Evolutionary conservation across 805 yeast genomes (phyloP), one percentile per base, ranked within the genome.

Genomic region (Ascoidea tarda): DNA sequence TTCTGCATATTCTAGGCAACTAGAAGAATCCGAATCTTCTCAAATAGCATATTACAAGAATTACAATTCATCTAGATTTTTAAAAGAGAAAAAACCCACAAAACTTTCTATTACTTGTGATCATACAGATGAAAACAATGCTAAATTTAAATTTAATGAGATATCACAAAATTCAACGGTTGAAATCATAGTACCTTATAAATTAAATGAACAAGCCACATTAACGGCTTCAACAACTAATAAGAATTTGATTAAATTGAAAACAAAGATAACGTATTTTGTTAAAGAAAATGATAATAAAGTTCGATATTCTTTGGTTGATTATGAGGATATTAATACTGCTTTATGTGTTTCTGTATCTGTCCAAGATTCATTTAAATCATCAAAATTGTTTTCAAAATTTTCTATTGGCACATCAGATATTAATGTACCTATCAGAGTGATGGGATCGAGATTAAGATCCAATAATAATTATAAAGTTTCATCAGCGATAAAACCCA

Each of bases 291-390:
- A 62, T 50, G 57, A 60, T 59, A 21, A 21, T 21, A 21, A 21
- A 21, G 28, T 21, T 21, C 28, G 28, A 21, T 49, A 48, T 46
- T 50, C 55, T 31, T 33, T 56, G 12, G 33, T 49, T 32, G 46
- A 53, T 0, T 60, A 52, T 32, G 58, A 60, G 33, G 59, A 60
- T 1, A 54, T 84, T 5, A 82, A 83, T 54, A 76, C 81, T 5
- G 65, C 77, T 0, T 68, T 87, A 46, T 71, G 77, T 5, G 67
- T 86, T 6, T 82, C 88, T 0, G 93, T 86, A 0, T 80, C 87
- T 2, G 95, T 86, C 2, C 91, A 85, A 59, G 96, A 87, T 62
- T 79, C 82, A 8, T 86, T 85, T 69, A 77, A 79, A 57, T 63
- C 75, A 2, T 63, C 74, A 16, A 66, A 71, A 33, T 66, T 87